phyloP scores from a whole-genome alignment of 2,329 filamentous ascomycete species.

The Trichoderma citrinoviride region DNA sequence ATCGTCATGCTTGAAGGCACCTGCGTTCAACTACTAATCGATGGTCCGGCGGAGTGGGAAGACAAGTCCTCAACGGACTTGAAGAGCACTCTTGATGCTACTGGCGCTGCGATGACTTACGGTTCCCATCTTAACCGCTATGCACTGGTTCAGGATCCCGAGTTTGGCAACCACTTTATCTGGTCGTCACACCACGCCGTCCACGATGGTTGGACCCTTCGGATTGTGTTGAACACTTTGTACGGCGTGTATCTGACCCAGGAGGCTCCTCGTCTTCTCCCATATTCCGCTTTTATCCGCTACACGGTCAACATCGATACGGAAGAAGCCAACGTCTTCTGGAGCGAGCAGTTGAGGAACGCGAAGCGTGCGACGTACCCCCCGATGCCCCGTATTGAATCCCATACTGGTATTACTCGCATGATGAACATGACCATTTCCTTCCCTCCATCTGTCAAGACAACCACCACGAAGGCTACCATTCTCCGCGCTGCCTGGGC shows the following conservation, averaged over 20 bases:
- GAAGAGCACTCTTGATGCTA: background rate
- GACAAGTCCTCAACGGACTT: background rate
- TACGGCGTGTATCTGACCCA: background rate
- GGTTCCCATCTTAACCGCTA: slow-evolving; percentile 9
- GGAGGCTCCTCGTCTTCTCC: background rate
- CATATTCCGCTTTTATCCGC: slow-evolving; percentile 23
- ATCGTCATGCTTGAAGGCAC: slow-evolving; percentile 19
- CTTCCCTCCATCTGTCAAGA: background rate
- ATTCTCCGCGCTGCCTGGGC: slow-evolving; percentile 28
- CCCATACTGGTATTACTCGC: background rate
- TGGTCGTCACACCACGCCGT: slow-evolving; percentile 31
- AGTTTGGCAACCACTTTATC: slow-evolving; percentile 22
- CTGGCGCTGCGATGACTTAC: slow-evolving; percentile 11
- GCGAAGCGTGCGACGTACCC: slow-evolving; percentile 14
- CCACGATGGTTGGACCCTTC: slow-evolving; percentile 32
- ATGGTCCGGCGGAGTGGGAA: background rate
- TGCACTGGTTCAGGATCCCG: slow-evolving; percentile 1
- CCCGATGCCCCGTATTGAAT: background rate
- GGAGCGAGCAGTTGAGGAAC: background rate
- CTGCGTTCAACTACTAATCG: background rate
- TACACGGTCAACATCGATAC: slow-evolving; percentile 12
- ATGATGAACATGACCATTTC: slow-evolving; percentile 8
- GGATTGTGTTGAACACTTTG: slow-evolving; percentile 24
- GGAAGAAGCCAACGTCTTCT: background rate
- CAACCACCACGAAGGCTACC: slow-evolving; percentile 20